Percentiles rank a stretch among this genome's conserved stretches.
phyloP scores from a whole-genome alignment of 768 basidiomycete genomes.

The Termitomyces sp. region DNA sequence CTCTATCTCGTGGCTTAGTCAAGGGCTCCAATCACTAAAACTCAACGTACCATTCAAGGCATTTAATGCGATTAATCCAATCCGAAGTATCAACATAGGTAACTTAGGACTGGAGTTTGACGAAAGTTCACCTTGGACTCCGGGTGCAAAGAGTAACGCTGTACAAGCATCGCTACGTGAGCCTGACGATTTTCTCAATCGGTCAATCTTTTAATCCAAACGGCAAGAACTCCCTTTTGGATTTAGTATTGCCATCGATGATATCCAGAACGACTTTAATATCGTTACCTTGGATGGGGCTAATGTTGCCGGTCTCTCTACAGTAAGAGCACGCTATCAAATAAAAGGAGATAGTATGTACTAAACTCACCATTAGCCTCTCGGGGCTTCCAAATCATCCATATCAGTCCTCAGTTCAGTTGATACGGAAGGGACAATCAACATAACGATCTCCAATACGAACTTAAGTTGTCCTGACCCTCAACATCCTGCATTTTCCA shows the following conservation, averaged over 20 bases:
- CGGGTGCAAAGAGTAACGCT: slow-evolving; percentile 49
- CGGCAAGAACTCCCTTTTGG: slow-evolving; percentile 63
- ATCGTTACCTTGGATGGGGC: slow-evolving; percentile 45
- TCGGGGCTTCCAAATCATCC: slow-evolving; percentile 58
- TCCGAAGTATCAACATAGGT: slow-evolving; percentile 59
- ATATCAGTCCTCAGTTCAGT: slow-evolving; percentile 46
- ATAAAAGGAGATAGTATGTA: background rate
- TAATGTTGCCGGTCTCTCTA: slow-evolving; percentile 53
- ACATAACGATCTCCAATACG: slow-evolving; percentile 56
- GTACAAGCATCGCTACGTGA: slow-evolving; percentile 54
- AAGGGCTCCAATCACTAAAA: slow-evolving; percentile 50
- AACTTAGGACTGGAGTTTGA: slow-evolving; percentile 54
- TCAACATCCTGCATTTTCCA: slow-evolving; percentile 46
- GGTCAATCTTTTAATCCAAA: slow-evolving; percentile 2
- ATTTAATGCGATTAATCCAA: slow-evolving; percentile 49
- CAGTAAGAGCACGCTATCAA: slow-evolving; percentile 27
- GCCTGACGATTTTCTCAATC: slow-evolving; percentile 9
- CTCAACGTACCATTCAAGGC: slow-evolving; percentile 60
- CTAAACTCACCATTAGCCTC: slow-evolving; percentile 33
- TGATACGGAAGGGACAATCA: slow-evolving; percentile 57
- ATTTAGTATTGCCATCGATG: slow-evolving; percentile 49
- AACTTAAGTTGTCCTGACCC: slow-evolving; percentile 41
- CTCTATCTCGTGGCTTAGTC: slow-evolving; percentile 60
- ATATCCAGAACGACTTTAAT: slow-evolving; percentile 63
- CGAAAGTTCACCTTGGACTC: slow-evolving; percentile 48